Evolutionary conservation across 78 protist species (phyloP), one percentile per base, ranked within the genome.

Genomic region (Polysphondylium violaceum): DNA sequence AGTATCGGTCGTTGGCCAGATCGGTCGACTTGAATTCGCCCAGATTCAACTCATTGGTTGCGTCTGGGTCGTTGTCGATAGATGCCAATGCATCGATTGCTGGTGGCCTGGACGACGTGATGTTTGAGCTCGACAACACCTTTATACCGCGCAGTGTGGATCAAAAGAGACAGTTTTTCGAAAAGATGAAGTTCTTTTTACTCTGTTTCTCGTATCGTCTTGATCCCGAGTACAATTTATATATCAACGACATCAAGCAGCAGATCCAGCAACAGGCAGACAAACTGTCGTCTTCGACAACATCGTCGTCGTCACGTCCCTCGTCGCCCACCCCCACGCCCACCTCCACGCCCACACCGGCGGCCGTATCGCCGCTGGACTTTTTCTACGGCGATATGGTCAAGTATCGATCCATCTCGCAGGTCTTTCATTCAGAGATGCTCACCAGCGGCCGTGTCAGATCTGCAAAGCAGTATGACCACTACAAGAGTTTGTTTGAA

Each of bases 341-440:
- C 14, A 60, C 68, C 3, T 23, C 60, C 74, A 21, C 1, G 5
- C 19, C 83, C 29, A 0, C 69, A 59, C 11, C 74, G 21, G 67
- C 43, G 29, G 9, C 51, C 35, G 5, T 11, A 40, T 3, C 51
- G 29, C 55, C 55, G 9, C 55, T 9, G 9, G 55, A 16, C 55
- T 12, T 9, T 16, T 12, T 50, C 31, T 25, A 51, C 21, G 27
- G 29, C 19, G 33, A 51, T 51, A 21, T 21, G 19, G 25, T 35
- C 3, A 31, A 51, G 6, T 83, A 58, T 56, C 67, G 58, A 17
- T 55, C 68, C 29, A 69, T 83, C 6, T 23, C 78, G 21, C 72
- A 83, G 5, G 17, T 83, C 25, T 58, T 69, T 31, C 72, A 83
- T 74, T 58, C 40, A 21, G 79, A 83, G 33, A 83, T 83, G 91